Conservation (phyloP, 176 grass and related monocot genomes). For the Ampelocalamus luodianensis region DNA sequence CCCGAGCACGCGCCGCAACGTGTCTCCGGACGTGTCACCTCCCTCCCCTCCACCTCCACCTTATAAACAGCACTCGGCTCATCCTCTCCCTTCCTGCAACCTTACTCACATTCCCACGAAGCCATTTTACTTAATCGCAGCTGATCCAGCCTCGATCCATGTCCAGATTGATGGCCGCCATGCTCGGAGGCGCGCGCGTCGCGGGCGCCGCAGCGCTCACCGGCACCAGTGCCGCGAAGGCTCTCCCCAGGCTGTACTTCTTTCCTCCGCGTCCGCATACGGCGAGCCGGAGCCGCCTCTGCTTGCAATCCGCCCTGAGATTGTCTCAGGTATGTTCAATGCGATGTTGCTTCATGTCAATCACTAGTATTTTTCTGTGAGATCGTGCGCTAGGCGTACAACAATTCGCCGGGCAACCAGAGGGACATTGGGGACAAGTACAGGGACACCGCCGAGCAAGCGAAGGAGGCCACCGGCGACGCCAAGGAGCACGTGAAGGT, state of each 20-base stretch:
- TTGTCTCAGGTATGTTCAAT: constrained; percentile 62
- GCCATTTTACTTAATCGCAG: background rate
- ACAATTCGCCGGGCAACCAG: constrained; percentile 47
- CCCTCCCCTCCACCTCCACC: background rate
- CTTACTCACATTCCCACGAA: background rate
- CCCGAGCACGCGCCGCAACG: constrained; percentile 39
- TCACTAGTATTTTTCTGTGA: background rate
- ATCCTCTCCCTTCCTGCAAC: background rate
- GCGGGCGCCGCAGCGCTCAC: constrained; percentile 29
- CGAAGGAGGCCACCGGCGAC: constrained; percentile 49
- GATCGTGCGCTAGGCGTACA: constrained; percentile 44
- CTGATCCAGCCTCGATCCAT: background rate
- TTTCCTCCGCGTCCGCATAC: constrained; percentile 35
- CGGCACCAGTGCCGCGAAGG: constrained; percentile 30
- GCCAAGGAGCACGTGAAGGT: constrained; percentile 49
- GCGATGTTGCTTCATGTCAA: no score
- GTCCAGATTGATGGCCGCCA: constrained; percentile 58
- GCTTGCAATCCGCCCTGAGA: constrained; percentile 58
- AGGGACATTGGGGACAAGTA: constrained; percentile 54
- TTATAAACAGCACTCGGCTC: background rate
- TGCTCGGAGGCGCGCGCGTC: constrained; percentile 53
- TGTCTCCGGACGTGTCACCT: constrained; percentile 58
- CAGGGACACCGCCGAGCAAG: constrained; percentile 44
- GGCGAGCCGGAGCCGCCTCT: constrained; percentile 53
- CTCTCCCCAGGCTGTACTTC: constrained; percentile 33